Evolutionary conservation across 2,329 filamentous ascomycete species (phyloP), one percentile per base, ranked within the genome.

Genomic region (Aureobasidium sp.): DNA sequence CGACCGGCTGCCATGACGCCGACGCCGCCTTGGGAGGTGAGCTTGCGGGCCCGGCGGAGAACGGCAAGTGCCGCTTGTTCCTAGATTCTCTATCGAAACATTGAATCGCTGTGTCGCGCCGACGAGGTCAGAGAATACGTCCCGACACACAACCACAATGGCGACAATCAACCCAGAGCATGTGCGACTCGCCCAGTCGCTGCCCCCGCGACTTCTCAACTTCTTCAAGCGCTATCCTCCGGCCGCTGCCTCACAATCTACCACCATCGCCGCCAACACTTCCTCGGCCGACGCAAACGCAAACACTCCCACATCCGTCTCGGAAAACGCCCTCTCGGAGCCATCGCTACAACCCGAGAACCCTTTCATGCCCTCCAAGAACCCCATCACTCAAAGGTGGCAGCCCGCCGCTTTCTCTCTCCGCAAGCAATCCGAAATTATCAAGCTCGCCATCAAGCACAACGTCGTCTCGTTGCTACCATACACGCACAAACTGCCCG

Each of bases 201-300:
- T 97, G 44, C 94, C 91, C 9, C 80, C 84, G 60, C 87, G 87
- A 44, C 84, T 99, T 49, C 84, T 88, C 72, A 86, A 86, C 70
- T 97, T 99, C 83, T 89, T 99, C 76, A 88, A 88, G 62, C 88
- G 89, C 67, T 97, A 93, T 75, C 94, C 94, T 45, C 91, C 93
- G 29, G 52, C 82, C 71, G 72, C 72, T 69, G 69, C 84, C 74
- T 69, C 79, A 73, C 73, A 67, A 71, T 72, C 27, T 64, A 60
- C 70, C 67, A 45, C 67, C 61, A 59, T 68, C 62, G 66, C 72
- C 56, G 63, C 67, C 53, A 63, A 78, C 57, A 72, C 71, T 34
- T 70, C 70, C 36, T 77, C 84, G 64, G 75, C 82, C 63, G 72
- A 74, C 64, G 68, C 71, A 52, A 70, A 71, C 55, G 74, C 75